Percentiles rank a stretch among this genome's conserved stretches.
These are phyloP conservation scores for Murraya koenigii DNA, from an alignment of 345 rosid species.

Conservation along the genomic window DNA sequence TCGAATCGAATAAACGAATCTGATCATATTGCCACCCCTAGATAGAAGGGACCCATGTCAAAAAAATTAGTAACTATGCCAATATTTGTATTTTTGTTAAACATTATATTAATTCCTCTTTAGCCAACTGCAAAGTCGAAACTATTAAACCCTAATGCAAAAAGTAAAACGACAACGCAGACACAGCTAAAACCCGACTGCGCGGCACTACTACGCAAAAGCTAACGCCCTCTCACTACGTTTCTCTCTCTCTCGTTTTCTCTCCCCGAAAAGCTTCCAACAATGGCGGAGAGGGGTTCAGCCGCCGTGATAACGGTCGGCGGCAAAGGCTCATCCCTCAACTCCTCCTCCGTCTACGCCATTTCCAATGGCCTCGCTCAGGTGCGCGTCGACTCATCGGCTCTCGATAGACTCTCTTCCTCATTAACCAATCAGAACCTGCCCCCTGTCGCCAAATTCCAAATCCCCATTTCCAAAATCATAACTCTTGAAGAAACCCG, in stretches of 20 bases:
- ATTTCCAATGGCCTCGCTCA: slow-evolving; percentile 42
- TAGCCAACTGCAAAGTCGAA: too few relatives aligned
- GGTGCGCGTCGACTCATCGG: slow-evolving; percentile 55
- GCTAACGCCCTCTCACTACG: not conserved
- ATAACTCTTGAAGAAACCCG: slow-evolving; percentile 43
- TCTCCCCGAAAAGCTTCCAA: not conserved
- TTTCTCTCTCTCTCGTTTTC: not conserved
- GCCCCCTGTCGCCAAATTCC: slow-evolving; percentile 4
- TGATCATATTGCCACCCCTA: too few relatives aligned
- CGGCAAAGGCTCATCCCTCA: slow-evolving; percentile 56
- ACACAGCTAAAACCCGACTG: not conserved
- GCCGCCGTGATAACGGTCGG: slow-evolving; percentile 34
- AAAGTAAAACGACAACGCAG: too few relatives aligned
- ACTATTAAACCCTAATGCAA: too few relatives aligned
- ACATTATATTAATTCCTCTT: too few relatives aligned
- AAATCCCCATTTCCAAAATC: slow-evolving; percentile 13
- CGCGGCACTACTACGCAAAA: not conserved
- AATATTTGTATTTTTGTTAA: too few relatives aligned
- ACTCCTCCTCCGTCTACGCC: slow-evolving; percentile 44
- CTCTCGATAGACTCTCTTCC: slow-evolving; percentile 40
- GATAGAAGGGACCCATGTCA: too few relatives aligned
- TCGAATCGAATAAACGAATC: too few relatives aligned
- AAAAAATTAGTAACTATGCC: too few relatives aligned
- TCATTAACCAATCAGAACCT: slow-evolving; percentile 19
- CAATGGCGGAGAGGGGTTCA: slow-evolving; percentile 31